Evolutionary conservation across 2,329 filamentous ascomycete species (phyloP).

Genomic region (Teratosphaeria epicoccoides): DNA sequence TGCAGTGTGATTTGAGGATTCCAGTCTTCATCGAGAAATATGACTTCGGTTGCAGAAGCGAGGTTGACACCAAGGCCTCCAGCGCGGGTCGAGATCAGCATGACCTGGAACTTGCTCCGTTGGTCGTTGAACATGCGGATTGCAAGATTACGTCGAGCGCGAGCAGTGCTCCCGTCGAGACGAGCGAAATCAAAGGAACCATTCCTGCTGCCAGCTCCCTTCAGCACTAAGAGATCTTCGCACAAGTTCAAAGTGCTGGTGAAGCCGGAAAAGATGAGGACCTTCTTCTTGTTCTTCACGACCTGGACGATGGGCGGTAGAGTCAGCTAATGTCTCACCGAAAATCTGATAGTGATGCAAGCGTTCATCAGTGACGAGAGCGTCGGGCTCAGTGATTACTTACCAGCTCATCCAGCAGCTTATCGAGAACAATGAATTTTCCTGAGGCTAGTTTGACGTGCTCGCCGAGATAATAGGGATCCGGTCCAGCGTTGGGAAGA

Average conservation of each 20-base stretch:
- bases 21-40: conserved; percentile 48
- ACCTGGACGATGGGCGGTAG: too few species aligned
- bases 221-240: conserved; percentile 40
- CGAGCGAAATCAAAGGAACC: conserved; percentile 37
- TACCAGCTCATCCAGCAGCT: conserved; percentile 39
- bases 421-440: conserved; percentile 47
- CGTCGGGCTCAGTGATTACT: too few species aligned
- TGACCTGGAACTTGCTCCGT: conserved; percentile 39
- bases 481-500: conserved; percentile 35
- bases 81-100: conserved; percentile 46
- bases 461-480: conserved; percentile 36
- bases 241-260: conserved; percentile 41
- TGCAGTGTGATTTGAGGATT: conserved; percentile 45
- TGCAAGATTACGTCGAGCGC: conserved; percentile 41
- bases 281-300: conserved; percentile 41
- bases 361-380: too few species aligned
- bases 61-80: conserved; percentile 48
- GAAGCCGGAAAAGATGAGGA: conserved; percentile 49
- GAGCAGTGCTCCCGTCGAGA: conserved; percentile 40
- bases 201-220: conserved; percentile 27
- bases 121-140: conserved; percentile 44
- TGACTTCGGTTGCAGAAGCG: conserved; percentile 43
- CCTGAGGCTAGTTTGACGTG: conserved; percentile 43
- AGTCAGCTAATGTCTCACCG: too few species aligned
- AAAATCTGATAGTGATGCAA: too few species aligned